A percentile compares a stretch with the other conserved stretches of the same genome.
Evolutionary conservation across 2,329 filamentous ascomycete species (phyloP).

Genomic region (Colletotrichum higginsianum): DNA sequence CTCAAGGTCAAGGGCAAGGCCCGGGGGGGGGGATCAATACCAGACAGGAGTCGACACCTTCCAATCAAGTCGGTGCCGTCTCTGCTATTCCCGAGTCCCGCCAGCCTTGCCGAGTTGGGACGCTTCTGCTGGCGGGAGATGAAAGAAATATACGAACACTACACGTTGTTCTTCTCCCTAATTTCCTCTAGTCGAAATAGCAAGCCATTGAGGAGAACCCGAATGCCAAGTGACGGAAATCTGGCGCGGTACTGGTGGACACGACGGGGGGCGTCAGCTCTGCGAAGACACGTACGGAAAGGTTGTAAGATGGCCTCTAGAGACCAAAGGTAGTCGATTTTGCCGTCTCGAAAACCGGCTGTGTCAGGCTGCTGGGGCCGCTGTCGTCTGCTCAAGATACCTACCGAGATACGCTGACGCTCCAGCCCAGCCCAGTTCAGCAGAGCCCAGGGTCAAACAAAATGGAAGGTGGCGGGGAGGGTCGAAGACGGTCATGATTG

Average conservation of each 20-base stretch:
- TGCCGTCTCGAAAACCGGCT: constrained; percentile 24
- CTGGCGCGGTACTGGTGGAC: constrained; percentile 18
- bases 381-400: constrained; percentile 14
- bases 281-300: constrained; percentile 10
- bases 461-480: neutral
- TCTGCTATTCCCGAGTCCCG: no score
- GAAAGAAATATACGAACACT: constrained; percentile 14
- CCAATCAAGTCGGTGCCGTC: neutral
- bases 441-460: neutral
- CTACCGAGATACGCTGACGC: neutral
- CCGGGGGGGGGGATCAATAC: neutral
- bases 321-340: constrained; percentile 3
- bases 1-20: neutral
- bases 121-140: neutral
- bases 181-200: constrained; percentile 5
- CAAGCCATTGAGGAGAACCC: constrained; percentile 19
- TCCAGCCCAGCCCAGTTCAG: neutral
- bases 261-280: neutral
- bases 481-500: neutral
- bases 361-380: constrained; percentile 33
- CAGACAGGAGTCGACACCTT: neutral
- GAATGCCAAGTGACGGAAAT: constrained; percentile 26
- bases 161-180: constrained; percentile 29
- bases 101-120: constrained; percentile 1
- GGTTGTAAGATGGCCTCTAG: constrained; percentile 2